Evolutionary conservation across 1,284 basidiomycete genomes (phyloP).

Genomic region (Kwoniella shivajii): DNA sequence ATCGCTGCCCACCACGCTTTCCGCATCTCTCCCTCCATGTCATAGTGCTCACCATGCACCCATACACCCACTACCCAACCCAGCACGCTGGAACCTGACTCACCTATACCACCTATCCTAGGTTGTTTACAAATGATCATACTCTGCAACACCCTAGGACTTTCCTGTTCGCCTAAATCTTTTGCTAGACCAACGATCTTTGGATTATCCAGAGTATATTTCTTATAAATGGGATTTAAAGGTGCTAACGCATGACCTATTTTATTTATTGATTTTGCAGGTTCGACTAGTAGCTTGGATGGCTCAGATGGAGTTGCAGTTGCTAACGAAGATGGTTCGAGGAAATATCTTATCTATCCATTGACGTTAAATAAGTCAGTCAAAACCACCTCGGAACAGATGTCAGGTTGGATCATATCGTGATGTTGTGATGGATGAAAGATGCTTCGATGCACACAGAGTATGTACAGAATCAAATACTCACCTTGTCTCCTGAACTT

Average conservation of each 20-base stretch:
- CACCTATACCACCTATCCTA: slow-evolving; percentile 83
- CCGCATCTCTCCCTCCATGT: neutral
- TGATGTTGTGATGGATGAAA: too few species aligned
- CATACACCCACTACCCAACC: too few species aligned
- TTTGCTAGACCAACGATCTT: slow-evolving; percentile 67
- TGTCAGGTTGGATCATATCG: too few species aligned
- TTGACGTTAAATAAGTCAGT: neutral
- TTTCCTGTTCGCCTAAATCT: slow-evolving; percentile 75
- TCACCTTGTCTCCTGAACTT: slow-evolving; percentile 85
- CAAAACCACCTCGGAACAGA: too few species aligned
- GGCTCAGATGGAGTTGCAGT: slow-evolving; percentile 32
- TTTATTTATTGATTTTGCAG: slow-evolving; percentile 63
- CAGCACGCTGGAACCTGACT: too few species aligned
- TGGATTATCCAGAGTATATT: slow-evolving; percentile 74
- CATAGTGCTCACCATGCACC: too few species aligned
- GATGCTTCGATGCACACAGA: too few species aligned
- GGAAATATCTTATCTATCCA: slow-evolving; percentile 49
- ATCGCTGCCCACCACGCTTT: too few species aligned
- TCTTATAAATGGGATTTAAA: slow-evolving; percentile 76
- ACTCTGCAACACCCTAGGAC: slow-evolving; percentile 86
- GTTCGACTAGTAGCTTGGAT: slow-evolving; percentile 68
- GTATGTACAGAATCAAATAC: too few species aligned
- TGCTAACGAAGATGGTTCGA: slow-evolving; percentile 47
- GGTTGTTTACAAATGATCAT: slow-evolving; percentile 95
- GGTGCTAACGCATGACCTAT: slow-evolving; percentile 70